Base-by-base conservation (phyloP, 2,329 filamentous ascomycete genomes). In the Trichothecium sympodiale region DNA sequence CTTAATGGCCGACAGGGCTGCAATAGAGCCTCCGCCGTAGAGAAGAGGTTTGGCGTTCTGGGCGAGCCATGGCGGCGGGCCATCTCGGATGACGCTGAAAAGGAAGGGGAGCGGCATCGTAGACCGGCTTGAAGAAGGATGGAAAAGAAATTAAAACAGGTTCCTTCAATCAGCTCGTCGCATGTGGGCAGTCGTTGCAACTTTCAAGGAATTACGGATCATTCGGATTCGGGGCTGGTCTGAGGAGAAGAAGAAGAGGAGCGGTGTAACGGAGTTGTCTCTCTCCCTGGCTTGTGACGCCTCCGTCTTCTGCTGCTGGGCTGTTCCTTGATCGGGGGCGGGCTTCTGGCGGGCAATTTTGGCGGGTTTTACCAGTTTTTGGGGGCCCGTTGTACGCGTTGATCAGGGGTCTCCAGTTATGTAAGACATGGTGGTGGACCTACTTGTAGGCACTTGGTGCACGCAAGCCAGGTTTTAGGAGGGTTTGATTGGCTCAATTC, bases 1-100 rank as follows among this genome's bases (percentile, higher is more conserved):
- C 66, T 95, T 96, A 33, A 71, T 49, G 20, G 69, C 40, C 33
- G 54, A 53, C 18, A 75, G 46, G 29, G 59, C 44, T 5, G 55
- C 52, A n/a, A 62, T 30, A 29, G 59, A 43, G 15, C 55, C 50
- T 29, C 51, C 47, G 14, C 53, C 45, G 46, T 66, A 61, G 47
- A 61, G 45, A 31, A 74, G 49, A 17, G 53, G 46, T 57, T 55
- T 62, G 31, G 57, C 59, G 34, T 69, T 56, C 29, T 61, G 52
- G 30, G 62, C 63, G 34, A 73, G 48, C 60, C 64, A 68, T 40
- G 51, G 46, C 14, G 73, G 73, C 15, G 61, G 53, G 40, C 73
- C 73, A 40, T 73, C 54, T 41, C 60, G 49, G 43, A 67, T 46
- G 33, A 65, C 42, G 42, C 62, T 57, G 46, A 64, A 57, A 39